Conservation (phyloP, 73 alveolate species). For the Durusdinium trenchii region DNA sequence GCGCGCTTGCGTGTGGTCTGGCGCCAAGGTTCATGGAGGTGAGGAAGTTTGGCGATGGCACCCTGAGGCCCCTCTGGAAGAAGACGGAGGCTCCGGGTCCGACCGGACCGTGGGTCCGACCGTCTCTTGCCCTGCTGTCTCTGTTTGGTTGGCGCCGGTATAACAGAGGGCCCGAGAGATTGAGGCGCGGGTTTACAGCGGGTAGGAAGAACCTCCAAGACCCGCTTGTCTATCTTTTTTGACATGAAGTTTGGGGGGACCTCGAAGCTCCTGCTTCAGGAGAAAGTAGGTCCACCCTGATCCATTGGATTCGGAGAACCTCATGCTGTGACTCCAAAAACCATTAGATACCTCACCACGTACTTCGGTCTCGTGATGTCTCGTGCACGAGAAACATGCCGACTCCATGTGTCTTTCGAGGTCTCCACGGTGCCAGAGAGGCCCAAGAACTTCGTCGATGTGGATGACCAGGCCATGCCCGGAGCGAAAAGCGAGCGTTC, state of each 20-base stretch:
- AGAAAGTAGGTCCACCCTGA: too few relatives aligned
- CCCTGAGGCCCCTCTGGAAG: conserved; percentile 93
- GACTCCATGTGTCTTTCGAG: neutral
- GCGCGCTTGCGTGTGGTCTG: neutral
- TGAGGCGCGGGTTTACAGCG: too few relatives aligned
- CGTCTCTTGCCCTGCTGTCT: too few relatives aligned
- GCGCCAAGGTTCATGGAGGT: conserved; percentile 63
- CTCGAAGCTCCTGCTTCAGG: too few relatives aligned
- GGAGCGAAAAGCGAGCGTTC: neutral
- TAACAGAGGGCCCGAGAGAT: too few relatives aligned
- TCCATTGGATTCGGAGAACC: too few relatives aligned
- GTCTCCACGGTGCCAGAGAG: conserved; percentile 75
- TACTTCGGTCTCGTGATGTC: neutral
- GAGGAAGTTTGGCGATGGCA: conserved; percentile 81
- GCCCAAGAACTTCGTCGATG: conserved; percentile 63
- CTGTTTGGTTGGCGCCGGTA: too few relatives aligned
- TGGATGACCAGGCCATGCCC: conserved; percentile 37
- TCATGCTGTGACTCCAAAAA: too few relatives aligned
- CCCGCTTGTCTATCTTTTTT: too few relatives aligned
- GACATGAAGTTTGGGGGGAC: too few relatives aligned
- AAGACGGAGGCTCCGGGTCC: conserved; percentile 92
- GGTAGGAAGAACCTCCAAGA: too few relatives aligned
- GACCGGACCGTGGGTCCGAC: too few relatives aligned
- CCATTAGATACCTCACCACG: neutral
- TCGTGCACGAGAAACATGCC: neutral